These are phyloP conservation scores for Blastobotrys americana DNA, from an alignment of 805 yeast genomes.

Conservation along the genomic window DNA sequence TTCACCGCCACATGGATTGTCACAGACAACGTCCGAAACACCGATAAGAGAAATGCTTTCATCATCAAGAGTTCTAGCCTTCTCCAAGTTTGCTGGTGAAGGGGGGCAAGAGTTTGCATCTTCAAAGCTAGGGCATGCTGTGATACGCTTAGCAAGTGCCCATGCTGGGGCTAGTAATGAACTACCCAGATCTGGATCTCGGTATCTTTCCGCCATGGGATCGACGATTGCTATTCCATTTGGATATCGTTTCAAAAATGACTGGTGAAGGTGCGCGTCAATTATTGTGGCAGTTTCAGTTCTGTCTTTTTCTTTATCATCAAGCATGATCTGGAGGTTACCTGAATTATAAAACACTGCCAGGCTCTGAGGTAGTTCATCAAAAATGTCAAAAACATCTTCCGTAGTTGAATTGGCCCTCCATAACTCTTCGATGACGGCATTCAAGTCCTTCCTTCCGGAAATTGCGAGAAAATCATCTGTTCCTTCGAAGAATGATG, in stretches of 20 bases:
- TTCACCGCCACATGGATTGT: slow-evolving; percentile 13
- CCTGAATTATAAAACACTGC: slow-evolving; percentile 22
- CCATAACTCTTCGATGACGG: slow-evolving; percentile 8
- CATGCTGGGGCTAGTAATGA: slow-evolving; percentile 14
- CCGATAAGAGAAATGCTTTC: slow-evolving; percentile 1
- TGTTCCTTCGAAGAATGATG: slow-evolving; percentile 17
- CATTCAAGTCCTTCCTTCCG: slow-evolving; percentile 8
- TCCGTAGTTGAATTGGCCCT: slow-evolving; percentile 5
- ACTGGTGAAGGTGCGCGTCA: slow-evolving; percentile 24
- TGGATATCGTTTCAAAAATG: slow-evolving; percentile 19
- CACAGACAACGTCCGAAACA: slow-evolving; percentile 8
- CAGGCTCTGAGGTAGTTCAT: slow-evolving; percentile 4
- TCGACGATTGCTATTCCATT: slow-evolving; percentile 19
- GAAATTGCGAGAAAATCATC: slow-evolving; percentile 16
- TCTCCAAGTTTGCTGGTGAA: slow-evolving; percentile 4
- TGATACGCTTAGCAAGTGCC: slow-evolving; percentile 18
- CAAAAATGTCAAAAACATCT: slow-evolving; percentile 6
- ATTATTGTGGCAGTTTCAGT: slow-evolving; percentile 21
- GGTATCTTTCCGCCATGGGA: slow-evolving; percentile 14
- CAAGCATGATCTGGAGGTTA: slow-evolving; percentile 12
- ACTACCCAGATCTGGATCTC: background rate
- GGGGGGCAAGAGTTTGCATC: slow-evolving; percentile 23
- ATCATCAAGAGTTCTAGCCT: background rate
- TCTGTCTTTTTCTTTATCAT: slow-evolving; percentile 5
- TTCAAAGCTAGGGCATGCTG: slow-evolving; percentile 18